Conservation (phyloP, 148 eudicot genomes). For the Rhododendron griersonianum region DNA sequence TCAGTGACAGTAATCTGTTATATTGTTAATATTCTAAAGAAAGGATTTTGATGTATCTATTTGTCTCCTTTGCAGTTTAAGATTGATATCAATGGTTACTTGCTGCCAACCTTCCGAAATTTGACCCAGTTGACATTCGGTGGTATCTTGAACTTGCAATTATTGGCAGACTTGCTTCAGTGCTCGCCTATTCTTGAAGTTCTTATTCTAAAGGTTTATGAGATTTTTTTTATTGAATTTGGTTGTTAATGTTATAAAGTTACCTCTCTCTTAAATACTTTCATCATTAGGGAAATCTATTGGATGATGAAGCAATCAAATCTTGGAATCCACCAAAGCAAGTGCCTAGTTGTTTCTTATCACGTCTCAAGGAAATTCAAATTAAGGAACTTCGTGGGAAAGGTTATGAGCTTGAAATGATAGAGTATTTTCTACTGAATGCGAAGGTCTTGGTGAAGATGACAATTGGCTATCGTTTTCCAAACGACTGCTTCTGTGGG, state of each 20-base stretch:
- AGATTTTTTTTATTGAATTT: background rate
- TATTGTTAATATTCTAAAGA: background rate
- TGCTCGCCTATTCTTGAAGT: slow-evolving; percentile 5
- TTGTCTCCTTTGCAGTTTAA: background rate
- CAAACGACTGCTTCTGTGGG: background rate
- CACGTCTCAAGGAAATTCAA: background rate
- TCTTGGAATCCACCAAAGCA: background rate
- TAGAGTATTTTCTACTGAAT: slow-evolving; percentile 2
- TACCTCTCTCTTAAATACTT: background rate
- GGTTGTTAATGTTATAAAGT: background rate
- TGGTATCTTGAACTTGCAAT: background rate
- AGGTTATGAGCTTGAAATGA: background rate
- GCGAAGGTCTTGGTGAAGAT: background rate
- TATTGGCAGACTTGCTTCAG: background rate
- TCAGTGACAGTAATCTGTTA: background rate
- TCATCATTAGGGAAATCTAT: background rate
- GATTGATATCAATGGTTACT: background rate
- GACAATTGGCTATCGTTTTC: background rate
- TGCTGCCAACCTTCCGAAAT: slow-evolving; percentile 3
- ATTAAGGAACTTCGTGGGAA: background rate
- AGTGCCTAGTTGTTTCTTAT: slow-evolving; percentile 12
- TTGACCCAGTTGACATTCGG: background rate
- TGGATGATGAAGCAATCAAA: background rate
- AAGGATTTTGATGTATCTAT: background rate
- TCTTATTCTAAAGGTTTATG: background rate